Base-by-base conservation (phyloP, 352 stramenopile species). In the Globisporangium orthogonon region DNA sequence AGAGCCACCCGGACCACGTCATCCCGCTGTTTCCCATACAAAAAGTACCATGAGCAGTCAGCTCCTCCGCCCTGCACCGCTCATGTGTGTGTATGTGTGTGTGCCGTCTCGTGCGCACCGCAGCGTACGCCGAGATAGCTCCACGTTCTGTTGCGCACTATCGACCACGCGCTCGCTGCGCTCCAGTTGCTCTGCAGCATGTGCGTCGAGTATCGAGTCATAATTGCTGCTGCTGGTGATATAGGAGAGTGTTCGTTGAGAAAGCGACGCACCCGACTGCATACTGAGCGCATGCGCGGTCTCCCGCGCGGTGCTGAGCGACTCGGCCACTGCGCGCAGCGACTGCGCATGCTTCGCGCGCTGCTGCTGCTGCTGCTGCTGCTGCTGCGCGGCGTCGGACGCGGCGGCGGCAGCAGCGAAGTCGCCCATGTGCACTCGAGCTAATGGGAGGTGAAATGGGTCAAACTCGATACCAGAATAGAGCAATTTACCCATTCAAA, bases 1-100 rank as follows among this genome's bases (percentile, higher is more conserved):
- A 78, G 37, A 93, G 55, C 83, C 83, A 93, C 1, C 83, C 83
- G 0, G 80, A 89, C 83, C 83, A 93, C 30, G 83, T 86, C 80
- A 90, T 88, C 10, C 77, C 77, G 0, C 69, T 73, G 33, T n/a
- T 37, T 9, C 31, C 33, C 33, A 37, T 37, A 37, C 33, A 37
- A 37, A 37, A 37, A 37, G 33, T 11, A 37, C 6, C 6, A 37
- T 9, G 23, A 23, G 23, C 23, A 23, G 33, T 37, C 33, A 37
- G 33, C 33, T 37, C 33, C 33, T 37, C 33, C 33, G 33, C 23
- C 23, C 23, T 23, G 23, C 23, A 23, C 23, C 23, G 23, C 23
- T 23, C 23, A 23, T 23, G 23, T 23, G 23, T 23, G 23, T 23
- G 23, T 23, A 1, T 23, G 23, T 23, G 23, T 23, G 23, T 23